Conservation (phyloP, 2,329 filamentous ascomycete species). For the Venturia carpophila region DNA sequence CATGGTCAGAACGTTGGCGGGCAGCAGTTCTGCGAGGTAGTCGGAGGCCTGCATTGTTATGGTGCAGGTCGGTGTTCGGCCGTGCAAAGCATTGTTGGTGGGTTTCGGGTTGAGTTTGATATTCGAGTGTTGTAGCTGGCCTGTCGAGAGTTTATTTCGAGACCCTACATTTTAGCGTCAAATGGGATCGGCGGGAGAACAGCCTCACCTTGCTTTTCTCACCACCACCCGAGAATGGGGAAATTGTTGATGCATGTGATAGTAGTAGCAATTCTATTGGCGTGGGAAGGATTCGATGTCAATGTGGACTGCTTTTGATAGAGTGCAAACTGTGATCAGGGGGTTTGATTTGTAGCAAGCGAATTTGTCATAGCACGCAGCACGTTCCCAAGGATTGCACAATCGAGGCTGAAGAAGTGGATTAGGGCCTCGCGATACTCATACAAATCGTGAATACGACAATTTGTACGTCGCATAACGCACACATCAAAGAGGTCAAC, state of each 20-base stretch:
- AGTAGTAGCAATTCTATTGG: not conserved
- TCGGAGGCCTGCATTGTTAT: not conserved
- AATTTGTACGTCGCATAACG: no score
- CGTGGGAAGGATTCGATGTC: not conserved
- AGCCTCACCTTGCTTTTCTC: constrained; percentile 7
- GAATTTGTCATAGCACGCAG: no score
- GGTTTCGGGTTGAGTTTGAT: not conserved
- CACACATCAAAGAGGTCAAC: no score
- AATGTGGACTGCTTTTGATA: not conserved
- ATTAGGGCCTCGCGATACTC: no score
- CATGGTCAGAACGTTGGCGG: not conserved
- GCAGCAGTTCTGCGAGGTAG: not conserved
- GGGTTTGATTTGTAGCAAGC: no score
- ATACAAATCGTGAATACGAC: no score
- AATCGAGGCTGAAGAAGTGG: no score
- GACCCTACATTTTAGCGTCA: not conserved
- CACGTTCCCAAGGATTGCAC: no score
- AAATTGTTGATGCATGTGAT: not conserved
- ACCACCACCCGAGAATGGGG: not conserved
- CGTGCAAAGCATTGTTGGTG: not conserved
- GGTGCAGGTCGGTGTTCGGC: not conserved
- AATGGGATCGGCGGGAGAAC: not conserved
- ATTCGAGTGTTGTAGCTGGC: not conserved
- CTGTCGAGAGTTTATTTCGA: not conserved
- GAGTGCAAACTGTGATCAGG: not conserved